Evolutionary conservation across 306 rosid species (phyloP).

Genomic region (Lathyrus oleraceus): DNA sequence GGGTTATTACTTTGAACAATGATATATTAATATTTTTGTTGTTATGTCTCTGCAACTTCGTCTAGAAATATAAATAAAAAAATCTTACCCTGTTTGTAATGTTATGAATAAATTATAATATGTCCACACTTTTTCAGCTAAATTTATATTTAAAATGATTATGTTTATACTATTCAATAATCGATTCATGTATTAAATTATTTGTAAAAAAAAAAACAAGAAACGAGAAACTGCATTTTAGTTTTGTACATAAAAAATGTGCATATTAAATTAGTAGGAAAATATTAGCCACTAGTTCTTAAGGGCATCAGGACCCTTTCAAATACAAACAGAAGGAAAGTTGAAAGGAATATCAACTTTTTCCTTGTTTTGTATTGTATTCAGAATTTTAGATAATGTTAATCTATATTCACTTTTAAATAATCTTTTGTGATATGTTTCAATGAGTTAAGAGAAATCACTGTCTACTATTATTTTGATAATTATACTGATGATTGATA

Average conservation of each 20-base stretch:
- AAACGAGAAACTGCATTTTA: background rate
- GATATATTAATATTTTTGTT: too few species aligned
- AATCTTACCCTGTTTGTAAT: background rate
- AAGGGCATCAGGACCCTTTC: slow-evolving; percentile 2
- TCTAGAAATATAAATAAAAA: background rate
- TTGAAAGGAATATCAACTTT: slow-evolving; percentile 4
- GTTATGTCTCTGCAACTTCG: too few species aligned
- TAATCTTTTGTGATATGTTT: background rate
- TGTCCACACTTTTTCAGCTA: background rate
- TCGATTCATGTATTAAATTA: background rate
- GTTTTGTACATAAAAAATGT: background rate
- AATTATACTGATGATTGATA: too few species aligned
- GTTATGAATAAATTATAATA: background rate
- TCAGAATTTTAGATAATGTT: slow-evolving; percentile 5
- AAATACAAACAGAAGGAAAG: background rate
- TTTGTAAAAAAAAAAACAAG: background rate
- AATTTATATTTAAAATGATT: background rate
- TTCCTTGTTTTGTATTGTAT: slow-evolving; percentile 11
- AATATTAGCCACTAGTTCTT: slow-evolving; percentile 5
- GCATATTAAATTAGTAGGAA: background rate
- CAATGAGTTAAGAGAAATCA: background rate
- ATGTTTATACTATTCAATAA: background rate
- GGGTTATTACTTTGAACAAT: background rate
- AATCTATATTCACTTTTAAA: background rate
- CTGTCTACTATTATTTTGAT: background rate